Evolutionary conservation across 257 asterid genomes (phyloP).

Genomic region (Solanum okadae): DNA sequence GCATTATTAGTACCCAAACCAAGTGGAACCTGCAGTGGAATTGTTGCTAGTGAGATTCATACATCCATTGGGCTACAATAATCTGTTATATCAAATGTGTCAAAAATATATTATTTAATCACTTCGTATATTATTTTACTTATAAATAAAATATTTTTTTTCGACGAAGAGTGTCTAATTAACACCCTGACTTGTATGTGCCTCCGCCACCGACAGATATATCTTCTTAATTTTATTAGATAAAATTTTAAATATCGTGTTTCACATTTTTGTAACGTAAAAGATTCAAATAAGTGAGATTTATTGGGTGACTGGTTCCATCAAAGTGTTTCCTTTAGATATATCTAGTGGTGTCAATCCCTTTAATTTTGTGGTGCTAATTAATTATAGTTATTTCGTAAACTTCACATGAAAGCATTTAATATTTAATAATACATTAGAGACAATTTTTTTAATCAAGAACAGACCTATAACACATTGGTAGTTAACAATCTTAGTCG

Average conservation of each 20-base stretch:
- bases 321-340: neutral
- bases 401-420: neutral
- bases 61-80: too few species aligned
- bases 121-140: too few species aligned
- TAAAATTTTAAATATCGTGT: neutral
- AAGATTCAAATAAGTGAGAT: neutral
- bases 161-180: too few species aligned
- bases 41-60: too few species aligned
- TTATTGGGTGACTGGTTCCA: neutral
- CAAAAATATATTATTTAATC: too few species aligned
- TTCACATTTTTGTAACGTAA: neutral
- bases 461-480: neutral
- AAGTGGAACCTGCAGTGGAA: constrained; percentile 28
- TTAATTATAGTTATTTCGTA: neutral
- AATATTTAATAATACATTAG: neutral
- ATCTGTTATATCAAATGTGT: too few species aligned
- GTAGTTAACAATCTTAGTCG: neutral
- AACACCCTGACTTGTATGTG: too few species aligned
- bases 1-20: neutral
- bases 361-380: neutral
- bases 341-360: neutral
- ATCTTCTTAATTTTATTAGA: neutral
- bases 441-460: neutral
- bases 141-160: too few species aligned
- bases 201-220: too few species aligned